These are phyloP conservation scores for Atractiella rhizophila DNA, from an alignment of 768 basidiomycete species.

Conservation along the genomic window DNA sequence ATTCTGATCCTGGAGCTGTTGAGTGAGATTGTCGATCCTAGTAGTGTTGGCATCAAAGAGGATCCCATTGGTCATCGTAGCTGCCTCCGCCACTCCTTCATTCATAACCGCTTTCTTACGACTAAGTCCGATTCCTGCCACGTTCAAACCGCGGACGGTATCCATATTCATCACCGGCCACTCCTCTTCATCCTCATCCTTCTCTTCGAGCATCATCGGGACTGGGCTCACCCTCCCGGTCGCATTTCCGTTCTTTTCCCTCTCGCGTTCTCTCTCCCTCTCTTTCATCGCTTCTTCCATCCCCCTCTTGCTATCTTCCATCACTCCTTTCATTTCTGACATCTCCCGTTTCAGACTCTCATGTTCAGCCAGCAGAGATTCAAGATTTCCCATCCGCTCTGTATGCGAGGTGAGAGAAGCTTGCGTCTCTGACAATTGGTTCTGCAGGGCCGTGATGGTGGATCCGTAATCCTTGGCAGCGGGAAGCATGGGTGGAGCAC, in stretches of 20 bases:
- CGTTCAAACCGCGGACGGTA: conserved; percentile 33
- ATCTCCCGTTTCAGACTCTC: conserved; percentile 61
- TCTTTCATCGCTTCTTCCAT: conserved; percentile 40
- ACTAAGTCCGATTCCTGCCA: no score
- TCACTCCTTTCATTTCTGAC: conserved; percentile 34
- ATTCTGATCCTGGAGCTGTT: conserved; percentile 21
- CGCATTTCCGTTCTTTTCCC: no score
- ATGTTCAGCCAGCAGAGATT: conserved; percentile 55
- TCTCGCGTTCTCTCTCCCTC: conserved; percentile 23
- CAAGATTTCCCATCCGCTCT: conserved; percentile 55
- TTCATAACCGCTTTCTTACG: no score
- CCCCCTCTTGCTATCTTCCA: conserved; percentile 12
- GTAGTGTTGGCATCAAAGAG: no score
- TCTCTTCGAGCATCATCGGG: no score
- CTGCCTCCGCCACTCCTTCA: no score
- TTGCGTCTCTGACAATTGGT: conserved; percentile 65
- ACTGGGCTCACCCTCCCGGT: no score
- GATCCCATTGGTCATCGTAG: no score
- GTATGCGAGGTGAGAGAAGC: conserved; percentile 46
- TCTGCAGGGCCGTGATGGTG: conserved; percentile 45
- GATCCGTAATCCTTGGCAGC: conserved; percentile 1
- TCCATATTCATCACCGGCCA: no score
- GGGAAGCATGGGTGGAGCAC: conserved; percentile 14
- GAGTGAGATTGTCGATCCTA: no score
- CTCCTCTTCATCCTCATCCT: conserved; percentile 30